Conservation (phyloP, 331 rosid species). For the Dryas integrifolia region DNA sequence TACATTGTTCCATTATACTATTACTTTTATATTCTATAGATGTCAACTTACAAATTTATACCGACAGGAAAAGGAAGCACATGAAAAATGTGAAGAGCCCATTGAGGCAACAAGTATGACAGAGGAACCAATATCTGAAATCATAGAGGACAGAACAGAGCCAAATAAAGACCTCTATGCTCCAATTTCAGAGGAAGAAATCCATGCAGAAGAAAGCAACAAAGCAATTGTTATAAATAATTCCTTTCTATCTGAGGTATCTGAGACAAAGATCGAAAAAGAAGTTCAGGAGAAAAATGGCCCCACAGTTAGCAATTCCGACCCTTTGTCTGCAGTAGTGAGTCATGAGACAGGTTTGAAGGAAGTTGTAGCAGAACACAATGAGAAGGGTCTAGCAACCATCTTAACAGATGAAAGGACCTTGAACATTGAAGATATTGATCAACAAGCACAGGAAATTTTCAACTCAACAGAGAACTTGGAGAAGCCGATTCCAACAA, state of each 20-base stretch:
- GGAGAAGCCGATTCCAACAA: neutral
- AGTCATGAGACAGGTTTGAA: slow-evolving; percentile 12
- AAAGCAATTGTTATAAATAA: neutral
- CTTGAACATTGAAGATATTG: neutral
- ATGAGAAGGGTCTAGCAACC: slow-evolving; percentile 13
- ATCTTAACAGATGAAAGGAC: slow-evolving; percentile 4
- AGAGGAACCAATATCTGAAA: slow-evolving; percentile 5
- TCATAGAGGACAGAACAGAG: slow-evolving; percentile 18
- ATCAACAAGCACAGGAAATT: neutral
- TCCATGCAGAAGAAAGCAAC: slow-evolving; percentile 11
- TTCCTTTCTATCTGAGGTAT: neutral
- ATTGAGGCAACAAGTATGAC: slow-evolving; percentile 16
- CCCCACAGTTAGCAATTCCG: neutral
- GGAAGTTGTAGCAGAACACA: slow-evolving; percentile 17
- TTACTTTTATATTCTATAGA: neutral
- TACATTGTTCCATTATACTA: neutral
- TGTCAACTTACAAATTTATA: neutral
- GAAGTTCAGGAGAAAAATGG: slow-evolving; percentile 7
- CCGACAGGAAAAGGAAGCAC: neutral
- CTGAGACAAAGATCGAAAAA: slow-evolving; percentile 15
- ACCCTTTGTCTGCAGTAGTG: neutral
- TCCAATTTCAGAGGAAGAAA: slow-evolving; percentile 14
- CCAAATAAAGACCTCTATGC: neutral
- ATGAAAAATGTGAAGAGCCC: slow-evolving; percentile 20
- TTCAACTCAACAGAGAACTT: neutral